Evolutionary conservation across 805 yeast genomes (phyloP).

Genomic region (Candida sanyiensis): DNA sequence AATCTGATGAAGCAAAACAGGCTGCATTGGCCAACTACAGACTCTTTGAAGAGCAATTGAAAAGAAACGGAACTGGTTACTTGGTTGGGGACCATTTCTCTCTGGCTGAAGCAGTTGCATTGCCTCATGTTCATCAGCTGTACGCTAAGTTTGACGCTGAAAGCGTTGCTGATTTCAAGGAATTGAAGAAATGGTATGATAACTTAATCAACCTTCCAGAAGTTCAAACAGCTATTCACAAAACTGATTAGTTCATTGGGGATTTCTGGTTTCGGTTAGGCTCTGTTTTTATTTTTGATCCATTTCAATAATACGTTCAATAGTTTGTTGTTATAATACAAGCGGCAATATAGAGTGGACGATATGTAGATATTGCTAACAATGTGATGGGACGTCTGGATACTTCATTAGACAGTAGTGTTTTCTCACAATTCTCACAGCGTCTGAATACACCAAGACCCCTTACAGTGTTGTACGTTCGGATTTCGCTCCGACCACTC

Average conservation of each 20-base stretch:
- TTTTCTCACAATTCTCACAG: too few relatives aligned
- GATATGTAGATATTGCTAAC: too few relatives aligned
- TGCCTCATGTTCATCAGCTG: constrained; percentile 27
- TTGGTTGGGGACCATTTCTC: constrained; percentile 55
- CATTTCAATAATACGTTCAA: too few relatives aligned
- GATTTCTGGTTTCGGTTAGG: neutral
- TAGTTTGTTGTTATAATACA: too few relatives aligned
- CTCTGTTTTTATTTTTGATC: too few relatives aligned
- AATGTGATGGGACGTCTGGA: too few relatives aligned
- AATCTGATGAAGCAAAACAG: constrained; percentile 32
- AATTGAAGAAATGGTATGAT: constrained; percentile 9
- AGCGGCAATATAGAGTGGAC: too few relatives aligned
- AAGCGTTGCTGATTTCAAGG: constrained; percentile 4
- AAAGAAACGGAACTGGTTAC: constrained; percentile 39
- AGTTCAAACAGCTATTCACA: constrained; percentile 8
- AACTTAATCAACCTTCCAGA: constrained; percentile 9
- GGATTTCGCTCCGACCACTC: too few relatives aligned
- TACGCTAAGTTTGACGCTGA: constrained; percentile 3
- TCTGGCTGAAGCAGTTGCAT: constrained; percentile 49
- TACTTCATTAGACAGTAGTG: too few relatives aligned
- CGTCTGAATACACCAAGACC: too few relatives aligned
- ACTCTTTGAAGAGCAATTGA: constrained; percentile 45
- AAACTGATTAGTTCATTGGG: constrained; percentile 4
- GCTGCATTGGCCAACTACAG: constrained; percentile 37
- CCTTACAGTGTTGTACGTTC: too few relatives aligned